These are phyloP conservation scores for Proliferodiscus dingleyae DNA, from an alignment of 2,329 filamentous ascomycete genomes.

Conservation along the genomic window DNA sequence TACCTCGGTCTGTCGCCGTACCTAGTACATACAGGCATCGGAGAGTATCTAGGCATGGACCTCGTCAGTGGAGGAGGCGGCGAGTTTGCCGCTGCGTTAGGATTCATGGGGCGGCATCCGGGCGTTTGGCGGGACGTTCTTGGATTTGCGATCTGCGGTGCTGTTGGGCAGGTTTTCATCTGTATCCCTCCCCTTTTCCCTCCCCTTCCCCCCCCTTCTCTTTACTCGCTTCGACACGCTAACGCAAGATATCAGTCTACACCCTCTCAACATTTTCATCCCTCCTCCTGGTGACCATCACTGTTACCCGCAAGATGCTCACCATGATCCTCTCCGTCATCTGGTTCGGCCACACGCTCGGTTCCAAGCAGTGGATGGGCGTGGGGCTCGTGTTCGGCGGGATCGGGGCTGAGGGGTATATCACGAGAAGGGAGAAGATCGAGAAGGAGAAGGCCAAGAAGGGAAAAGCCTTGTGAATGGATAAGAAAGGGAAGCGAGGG, in stretches of 20 bases:
- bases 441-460: slow-evolving; percentile 54
- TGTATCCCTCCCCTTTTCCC: slow-evolving; percentile 46
- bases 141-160: slow-evolving; percentile 84
- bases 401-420: slow-evolving; percentile 82
- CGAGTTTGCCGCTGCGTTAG: slow-evolving; percentile 74
- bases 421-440: slow-evolving; percentile 77
- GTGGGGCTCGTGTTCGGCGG: slow-evolving; percentile 92
- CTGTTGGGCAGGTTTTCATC: slow-evolving; percentile 93
- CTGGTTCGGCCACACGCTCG: slow-evolving; percentile 86
- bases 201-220: background rate
- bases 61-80: slow-evolving; percentile 56
- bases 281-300: slow-evolving; percentile 89
- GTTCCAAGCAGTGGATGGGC: slow-evolving; percentile 87
- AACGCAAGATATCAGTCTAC: slow-evolving; percentile 55
- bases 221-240: slow-evolving; percentile 1
- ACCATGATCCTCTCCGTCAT: slow-evolving; percentile 97
- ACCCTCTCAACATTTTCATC: slow-evolving; percentile 90
- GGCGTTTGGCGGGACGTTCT: slow-evolving; percentile 81
- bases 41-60: slow-evolving; percentile 63
- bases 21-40: slow-evolving; percentile 62
- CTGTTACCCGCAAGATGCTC: slow-evolving; percentile 97
- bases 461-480: slow-evolving; percentile 9
- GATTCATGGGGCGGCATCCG: slow-evolving; percentile 76
- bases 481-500: background rate
- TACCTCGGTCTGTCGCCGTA: slow-evolving; percentile 79